A percentile compares a stretch with the other conserved stretches of the same genome.
These are phyloP conservation scores for Aspergillus novoparasiticus DNA, from an alignment of 2,329 filamentous ascomycete species.

Conservation along the genomic window DNA sequence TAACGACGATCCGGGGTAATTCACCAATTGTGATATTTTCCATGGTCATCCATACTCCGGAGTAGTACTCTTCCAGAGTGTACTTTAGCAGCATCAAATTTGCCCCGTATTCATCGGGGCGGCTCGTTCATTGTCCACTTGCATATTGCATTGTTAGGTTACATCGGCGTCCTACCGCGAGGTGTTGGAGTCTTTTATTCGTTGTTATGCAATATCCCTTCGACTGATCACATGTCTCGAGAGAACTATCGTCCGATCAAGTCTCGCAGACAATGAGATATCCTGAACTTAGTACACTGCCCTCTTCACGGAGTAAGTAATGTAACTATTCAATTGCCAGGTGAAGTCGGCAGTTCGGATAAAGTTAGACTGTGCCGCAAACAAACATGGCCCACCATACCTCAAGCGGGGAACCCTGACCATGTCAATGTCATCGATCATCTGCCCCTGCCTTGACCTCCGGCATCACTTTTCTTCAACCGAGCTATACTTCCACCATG, in stretches of 20 bases:
- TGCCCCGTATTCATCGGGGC: not conserved
- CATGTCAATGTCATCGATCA: not conserved
- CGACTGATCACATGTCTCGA: not conserved
- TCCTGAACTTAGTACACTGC: not conserved
- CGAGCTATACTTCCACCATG: slow-evolving; percentile 1
- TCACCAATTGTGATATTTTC: not conserved
- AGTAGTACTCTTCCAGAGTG: not conserved
- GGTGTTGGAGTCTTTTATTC: not conserved
- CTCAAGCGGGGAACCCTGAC: not conserved
- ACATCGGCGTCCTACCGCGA: not conserved
- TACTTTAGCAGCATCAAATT: not conserved
- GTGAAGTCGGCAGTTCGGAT: not conserved
- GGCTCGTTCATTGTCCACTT: not conserved
- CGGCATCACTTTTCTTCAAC: not conserved
- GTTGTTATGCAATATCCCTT: not conserved
- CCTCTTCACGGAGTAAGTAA: not conserved
- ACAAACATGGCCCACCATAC: slow-evolving; percentile 4
- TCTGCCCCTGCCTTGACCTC: not conserved
- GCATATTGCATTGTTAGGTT: not conserved
- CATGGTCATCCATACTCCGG: not conserved
- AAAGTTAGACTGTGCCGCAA: not conserved
- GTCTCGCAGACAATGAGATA: not conserved
- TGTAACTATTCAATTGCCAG: not conserved
- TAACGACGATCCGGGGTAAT: slow-evolving; percentile 1
- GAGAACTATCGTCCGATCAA: not conserved